These are phyloP conservation scores for Dryadomyces quercivorus DNA, from an alignment of 2,329 filamentous ascomycete species.

Conservation along the genomic window DNA sequence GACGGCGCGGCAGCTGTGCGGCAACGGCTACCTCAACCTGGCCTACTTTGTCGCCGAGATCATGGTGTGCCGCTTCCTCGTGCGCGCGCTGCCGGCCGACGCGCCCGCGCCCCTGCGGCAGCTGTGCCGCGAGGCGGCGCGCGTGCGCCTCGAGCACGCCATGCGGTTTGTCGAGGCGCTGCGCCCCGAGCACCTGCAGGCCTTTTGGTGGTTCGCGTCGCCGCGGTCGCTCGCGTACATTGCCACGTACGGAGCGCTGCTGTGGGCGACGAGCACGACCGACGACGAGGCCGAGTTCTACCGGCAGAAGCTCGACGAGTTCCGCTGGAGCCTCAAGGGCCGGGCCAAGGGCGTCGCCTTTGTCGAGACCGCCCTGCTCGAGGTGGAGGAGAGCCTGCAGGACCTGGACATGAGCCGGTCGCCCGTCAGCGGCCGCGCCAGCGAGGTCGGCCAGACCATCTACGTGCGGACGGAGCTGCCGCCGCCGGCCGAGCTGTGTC, in stretches of 20 bases:
- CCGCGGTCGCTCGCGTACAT: conserved; percentile 30
- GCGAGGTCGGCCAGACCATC: neutral
- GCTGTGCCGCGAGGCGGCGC: conserved; percentile 24
- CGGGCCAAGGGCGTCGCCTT: conserved; percentile 17
- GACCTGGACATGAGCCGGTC: neutral
- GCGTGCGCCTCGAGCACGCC: conserved; percentile 25
- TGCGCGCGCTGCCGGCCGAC: conserved; percentile 17
- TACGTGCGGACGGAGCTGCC: neutral
- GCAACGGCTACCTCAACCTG: conserved; percentile 33
- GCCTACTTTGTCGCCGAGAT: conserved; percentile 40
- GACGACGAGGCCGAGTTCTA: conserved; percentile 27
- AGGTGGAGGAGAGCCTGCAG: neutral
- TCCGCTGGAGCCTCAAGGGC: conserved; percentile 29
- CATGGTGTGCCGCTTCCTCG: conserved; percentile 35
- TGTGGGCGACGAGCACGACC: conserved; percentile 26
- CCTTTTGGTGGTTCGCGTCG: conserved; percentile 32
- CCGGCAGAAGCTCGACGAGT: conserved; percentile 25
- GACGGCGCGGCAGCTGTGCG: conserved; percentile 16
- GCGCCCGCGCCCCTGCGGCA: conserved; percentile 13
- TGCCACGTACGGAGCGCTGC: conserved; percentile 26
- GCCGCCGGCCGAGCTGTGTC: neutral
- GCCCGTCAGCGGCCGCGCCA: neutral
- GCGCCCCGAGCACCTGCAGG: conserved; percentile 31
- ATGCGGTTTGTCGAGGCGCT: conserved; percentile 27
- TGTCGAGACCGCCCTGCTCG: neutral